A percentile compares a stretch with the other conserved stretches of the same genome.
These are phyloP conservation scores for Diaporthe sp. DNA, from an alignment of 2,329 filamentous ascomycete species.

Conservation along the genomic window DNA sequence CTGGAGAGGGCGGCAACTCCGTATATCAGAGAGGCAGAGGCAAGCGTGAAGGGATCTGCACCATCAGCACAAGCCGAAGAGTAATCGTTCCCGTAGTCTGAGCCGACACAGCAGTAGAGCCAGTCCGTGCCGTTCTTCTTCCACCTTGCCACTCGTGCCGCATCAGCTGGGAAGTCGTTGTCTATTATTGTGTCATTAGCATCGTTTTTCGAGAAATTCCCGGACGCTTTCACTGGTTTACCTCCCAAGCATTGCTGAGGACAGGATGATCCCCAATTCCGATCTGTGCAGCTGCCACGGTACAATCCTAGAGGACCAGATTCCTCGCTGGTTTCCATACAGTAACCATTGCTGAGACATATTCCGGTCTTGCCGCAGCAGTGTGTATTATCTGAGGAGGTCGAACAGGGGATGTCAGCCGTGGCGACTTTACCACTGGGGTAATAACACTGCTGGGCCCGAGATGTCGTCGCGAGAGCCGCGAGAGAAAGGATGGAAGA, in stretches of 20 bases:
- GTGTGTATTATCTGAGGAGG: neutral
- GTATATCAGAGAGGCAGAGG: neutral
- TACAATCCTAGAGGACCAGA: neutral
- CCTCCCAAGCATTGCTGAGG: conserved; percentile 6
- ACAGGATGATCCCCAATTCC: conserved; percentile 6
- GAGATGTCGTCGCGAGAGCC: neutral
- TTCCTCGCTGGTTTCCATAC: conserved; percentile 10
- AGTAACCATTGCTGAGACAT: conserved; percentile 4
- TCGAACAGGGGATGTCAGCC: neutral
- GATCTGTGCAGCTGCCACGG: conserved; percentile 15
- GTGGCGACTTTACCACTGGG: conserved; percentile 13
- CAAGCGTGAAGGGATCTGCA: neutral
- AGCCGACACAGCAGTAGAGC: conserved; percentile 8
- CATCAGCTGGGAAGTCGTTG: conserved; percentile 2
- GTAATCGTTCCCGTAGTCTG: neutral
- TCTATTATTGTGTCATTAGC: neutral
- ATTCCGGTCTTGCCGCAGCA: conserved; percentile 3
- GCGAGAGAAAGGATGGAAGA: neutral
- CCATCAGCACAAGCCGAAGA: neutral
- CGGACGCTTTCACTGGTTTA: neutral
- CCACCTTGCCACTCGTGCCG: conserved; percentile 1
- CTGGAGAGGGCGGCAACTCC: conserved; percentile 6
- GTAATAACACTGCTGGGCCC: conserved; percentile 6
- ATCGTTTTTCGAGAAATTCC: neutral
- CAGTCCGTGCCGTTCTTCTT: neutral